Evolutionary conservation across 2,329 filamentous ascomycete genomes (phyloP).

Genomic region (Fusarium floridanum): DNA sequence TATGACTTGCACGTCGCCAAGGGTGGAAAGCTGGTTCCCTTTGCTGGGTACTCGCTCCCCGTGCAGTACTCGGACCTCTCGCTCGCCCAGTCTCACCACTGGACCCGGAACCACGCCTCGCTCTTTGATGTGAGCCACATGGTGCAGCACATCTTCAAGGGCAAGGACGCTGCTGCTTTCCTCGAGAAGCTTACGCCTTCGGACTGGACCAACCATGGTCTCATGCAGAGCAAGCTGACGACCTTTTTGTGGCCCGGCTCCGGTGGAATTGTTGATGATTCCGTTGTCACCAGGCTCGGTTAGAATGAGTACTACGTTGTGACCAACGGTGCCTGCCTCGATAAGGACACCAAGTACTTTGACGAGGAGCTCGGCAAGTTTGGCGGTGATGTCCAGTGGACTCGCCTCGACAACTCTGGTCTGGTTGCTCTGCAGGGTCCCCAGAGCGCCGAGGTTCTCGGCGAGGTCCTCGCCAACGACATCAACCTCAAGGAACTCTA

Average conservation of each 20-base stretch:
- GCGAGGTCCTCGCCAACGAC: constrained; percentile 67
- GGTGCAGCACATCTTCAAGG: constrained; percentile 89
- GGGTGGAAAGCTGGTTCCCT: constrained; percentile 96
- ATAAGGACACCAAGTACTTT: constrained; percentile 88
- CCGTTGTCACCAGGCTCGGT: constrained; percentile 85
- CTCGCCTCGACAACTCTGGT: constrained; percentile 78
- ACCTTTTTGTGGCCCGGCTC: constrained; percentile 82
- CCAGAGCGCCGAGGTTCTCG: constrained; percentile 76
- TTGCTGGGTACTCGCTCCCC: constrained; percentile 93
- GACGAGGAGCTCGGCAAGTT: constrained; percentile 73
- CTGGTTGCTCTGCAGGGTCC: constrained; percentile 93
- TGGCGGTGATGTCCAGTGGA: constrained; percentile 72
- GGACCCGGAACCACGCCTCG: constrained; percentile 88
- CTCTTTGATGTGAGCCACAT: constrained; percentile 98
- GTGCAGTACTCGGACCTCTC: constrained; percentile 85
- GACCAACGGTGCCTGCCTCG: constrained; percentile 91
- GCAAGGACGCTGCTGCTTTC: constrained; percentile 83
- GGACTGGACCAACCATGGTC: constrained; percentile 72
- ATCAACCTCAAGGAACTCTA: constrained; percentile 76
- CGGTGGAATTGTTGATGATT: constrained; percentile 95
- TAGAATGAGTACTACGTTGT: constrained; percentile 89
- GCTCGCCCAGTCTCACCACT: constrained; percentile 87
- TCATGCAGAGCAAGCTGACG: constrained; percentile 84
- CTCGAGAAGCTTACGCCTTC: constrained; percentile 88
- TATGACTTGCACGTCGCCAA: constrained; percentile 82